Conservation (phyloP, 129 eudicot species). For the Saposhnikovia divaricata region DNA sequence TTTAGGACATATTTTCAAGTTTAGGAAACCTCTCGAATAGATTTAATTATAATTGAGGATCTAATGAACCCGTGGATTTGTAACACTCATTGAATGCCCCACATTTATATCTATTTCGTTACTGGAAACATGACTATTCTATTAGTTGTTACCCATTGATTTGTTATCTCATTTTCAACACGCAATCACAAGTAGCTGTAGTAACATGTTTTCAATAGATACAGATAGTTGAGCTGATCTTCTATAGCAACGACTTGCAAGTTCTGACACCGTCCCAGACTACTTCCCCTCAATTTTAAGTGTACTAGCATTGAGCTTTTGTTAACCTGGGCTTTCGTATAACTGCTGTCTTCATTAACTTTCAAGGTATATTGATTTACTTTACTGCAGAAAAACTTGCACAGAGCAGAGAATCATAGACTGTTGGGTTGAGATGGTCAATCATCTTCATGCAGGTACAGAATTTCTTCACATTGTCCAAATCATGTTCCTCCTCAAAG, state of each 20-base stretch:
- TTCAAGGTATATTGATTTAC: neutral
- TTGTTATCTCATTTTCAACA: too few species aligned
- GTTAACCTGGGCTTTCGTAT: neutral
- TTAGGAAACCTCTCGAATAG: too few species aligned
- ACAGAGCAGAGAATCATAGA: slow-evolving; percentile 21
- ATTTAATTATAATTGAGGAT: too few species aligned
- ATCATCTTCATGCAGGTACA: slow-evolving; percentile 31
- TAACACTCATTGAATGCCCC: too few species aligned
- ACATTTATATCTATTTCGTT: too few species aligned
- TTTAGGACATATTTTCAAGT: too few species aligned
- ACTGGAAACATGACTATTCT: too few species aligned
- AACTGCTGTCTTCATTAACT: neutral
- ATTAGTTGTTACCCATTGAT: too few species aligned
- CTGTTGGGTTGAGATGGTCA: slow-evolving; percentile 26
- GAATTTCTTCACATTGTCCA: slow-evolving; percentile 23
- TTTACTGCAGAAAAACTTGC: slow-evolving; percentile 7
- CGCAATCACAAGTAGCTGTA: too few species aligned
- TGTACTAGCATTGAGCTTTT: neutral
- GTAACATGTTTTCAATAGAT: too few species aligned
- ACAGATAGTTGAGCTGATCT: too few species aligned
- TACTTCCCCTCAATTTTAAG: neutral
- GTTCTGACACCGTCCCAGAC: neutral
- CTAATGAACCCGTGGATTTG: too few species aligned
- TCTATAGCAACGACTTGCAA: neutral
- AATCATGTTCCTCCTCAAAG: slow-evolving; percentile 27